Base-by-base conservation (phyloP, 768 basidiomycete species). In the Hemileccinum rubropunctum region DNA sequence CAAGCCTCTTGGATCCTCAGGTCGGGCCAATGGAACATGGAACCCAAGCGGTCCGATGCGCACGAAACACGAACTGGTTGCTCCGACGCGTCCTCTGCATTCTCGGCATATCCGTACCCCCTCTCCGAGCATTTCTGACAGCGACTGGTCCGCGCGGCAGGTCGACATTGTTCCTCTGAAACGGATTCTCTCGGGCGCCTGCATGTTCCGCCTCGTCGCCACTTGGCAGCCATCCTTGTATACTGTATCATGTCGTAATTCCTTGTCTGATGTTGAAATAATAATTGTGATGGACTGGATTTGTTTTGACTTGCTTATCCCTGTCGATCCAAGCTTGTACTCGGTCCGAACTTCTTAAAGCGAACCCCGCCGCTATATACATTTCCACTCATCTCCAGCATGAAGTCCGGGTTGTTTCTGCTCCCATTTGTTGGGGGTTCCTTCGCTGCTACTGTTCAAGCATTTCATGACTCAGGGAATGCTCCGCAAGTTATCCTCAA, bases 1-100 rank as follows among this genome's bases (percentile, higher is more conserved):
- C 60, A 62, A 50, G 57, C 54, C 8, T 62, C 57, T n/a, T 61
- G 60, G 60, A 61, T 61, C 45, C 53, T 61, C 47, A 37, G 45
- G 38, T 52, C 60, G 0, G 50, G 53, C 4, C 60, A 53, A 18
- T 61, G 60, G 59, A 58, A 57, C 35, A 48, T 32, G 37, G 57
- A 59, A 50, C 28, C 53, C 20, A 61, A 62, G 17, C 50, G 46
- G n/a, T 23, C 39, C 0, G 28, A 52, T 2, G 20, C 43, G 20
- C 43, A 57, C 33, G 48, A 57, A 8, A 53, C 45, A 4, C 46
- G 35, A 40, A 50, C 48, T 1, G 59, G 43, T 11, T 54, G 9
- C 17, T 52, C 59, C 4, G 55, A 58, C 48, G 34, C 56, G 17
- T 59, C 57, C 0, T 52, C 52, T 9, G 52, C 59, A 27, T 53